A percentile compares a stretch with the other conserved stretches of the same genome.
phyloP scores from a whole-genome alignment of 2,329 filamentous ascomycete species.

The Harringtonia aguacate region DNA sequence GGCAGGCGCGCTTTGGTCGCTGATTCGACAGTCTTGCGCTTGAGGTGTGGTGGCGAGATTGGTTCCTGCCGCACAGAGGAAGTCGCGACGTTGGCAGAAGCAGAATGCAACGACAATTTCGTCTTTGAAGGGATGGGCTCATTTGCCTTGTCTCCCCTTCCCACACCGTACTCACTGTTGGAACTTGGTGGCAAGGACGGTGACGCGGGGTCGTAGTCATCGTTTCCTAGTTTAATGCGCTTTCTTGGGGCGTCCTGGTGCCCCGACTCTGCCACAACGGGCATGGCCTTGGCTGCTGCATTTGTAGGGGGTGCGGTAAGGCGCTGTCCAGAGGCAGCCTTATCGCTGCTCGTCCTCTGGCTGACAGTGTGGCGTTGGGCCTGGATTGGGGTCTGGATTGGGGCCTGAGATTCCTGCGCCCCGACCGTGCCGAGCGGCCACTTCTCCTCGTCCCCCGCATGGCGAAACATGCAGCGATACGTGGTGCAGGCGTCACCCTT shows the following conservation, averaged over 20 bases:
- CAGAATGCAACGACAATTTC: neutral
- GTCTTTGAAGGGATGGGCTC: too few relatives aligned
- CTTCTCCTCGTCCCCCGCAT: constrained; percentile 4
- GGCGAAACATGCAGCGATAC: constrained; percentile 14
- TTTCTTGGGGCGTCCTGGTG: neutral
- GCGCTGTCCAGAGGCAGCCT: neutral
- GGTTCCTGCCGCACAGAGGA: neutral
- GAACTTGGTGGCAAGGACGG: neutral
- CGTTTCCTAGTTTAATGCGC: neutral
- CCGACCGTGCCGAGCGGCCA: neutral
- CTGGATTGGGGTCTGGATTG: neutral
- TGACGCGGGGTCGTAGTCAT: constrained; percentile 1
- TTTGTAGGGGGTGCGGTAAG: neutral
- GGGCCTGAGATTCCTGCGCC: neutral
- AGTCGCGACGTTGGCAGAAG: neutral
- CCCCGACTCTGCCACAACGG: too few relatives aligned
- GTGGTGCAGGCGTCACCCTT: constrained; percentile 12
- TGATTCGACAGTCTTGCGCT: constrained; percentile 6
- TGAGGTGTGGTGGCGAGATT: constrained; percentile 6
- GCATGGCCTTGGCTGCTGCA: neutral
- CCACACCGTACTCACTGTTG: neutral
- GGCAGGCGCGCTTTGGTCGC: neutral
- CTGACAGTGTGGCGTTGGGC: neutral
- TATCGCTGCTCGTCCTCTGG: neutral
- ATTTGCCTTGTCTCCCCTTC: too few relatives aligned